Conservation (phyloP, 192 early-diverging fungal species). For the Piromyces finnis region DNA sequence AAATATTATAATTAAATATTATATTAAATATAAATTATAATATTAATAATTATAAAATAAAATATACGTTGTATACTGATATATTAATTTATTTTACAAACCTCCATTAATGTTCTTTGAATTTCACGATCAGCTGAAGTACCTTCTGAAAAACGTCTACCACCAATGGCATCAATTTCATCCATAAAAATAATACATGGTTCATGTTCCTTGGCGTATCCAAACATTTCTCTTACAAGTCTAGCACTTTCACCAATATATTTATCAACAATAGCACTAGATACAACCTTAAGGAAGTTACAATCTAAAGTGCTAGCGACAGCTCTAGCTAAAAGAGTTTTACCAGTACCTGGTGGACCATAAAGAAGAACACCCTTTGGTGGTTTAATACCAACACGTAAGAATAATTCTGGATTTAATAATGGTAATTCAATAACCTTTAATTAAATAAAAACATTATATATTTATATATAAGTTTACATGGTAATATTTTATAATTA, state of each 20-base stretch:
- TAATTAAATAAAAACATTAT: not conserved
- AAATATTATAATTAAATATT: too few relatives aligned
- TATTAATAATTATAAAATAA: too few relatives aligned
- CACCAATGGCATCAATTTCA: conserved; percentile 99
- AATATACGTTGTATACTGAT: too few relatives aligned
- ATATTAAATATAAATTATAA: too few relatives aligned
- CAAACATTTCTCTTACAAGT: conserved; percentile 98
- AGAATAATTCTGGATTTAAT: conserved; percentile 95
- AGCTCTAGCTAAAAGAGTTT: conserved; percentile 90
- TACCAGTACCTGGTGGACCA: conserved; percentile 90
- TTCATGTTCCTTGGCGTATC: conserved; percentile 88
- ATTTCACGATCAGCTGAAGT: conserved; percentile 99
- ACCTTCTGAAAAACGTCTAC: conserved; percentile 93
- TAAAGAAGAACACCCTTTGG: conserved; percentile 92
- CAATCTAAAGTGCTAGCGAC: conserved; percentile 94
- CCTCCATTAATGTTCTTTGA: conserved; percentile 94
- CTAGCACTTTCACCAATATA: conserved; percentile 98
- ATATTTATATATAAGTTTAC: too few relatives aligned
- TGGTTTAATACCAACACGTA: conserved; percentile 94
- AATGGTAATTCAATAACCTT: conserved; percentile 87
- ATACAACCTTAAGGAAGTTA: conserved; percentile 97
- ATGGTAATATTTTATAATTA: too few relatives aligned
- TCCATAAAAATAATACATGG: conserved; percentile 99
- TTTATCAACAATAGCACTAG: conserved; percentile 98
- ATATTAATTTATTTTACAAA: not conserved